Evolutionary conservation across 2,329 filamentous ascomycete species (phyloP), one percentile per base, ranked within the genome.

Genomic region (Fonsecaea pedrosoi): DNA sequence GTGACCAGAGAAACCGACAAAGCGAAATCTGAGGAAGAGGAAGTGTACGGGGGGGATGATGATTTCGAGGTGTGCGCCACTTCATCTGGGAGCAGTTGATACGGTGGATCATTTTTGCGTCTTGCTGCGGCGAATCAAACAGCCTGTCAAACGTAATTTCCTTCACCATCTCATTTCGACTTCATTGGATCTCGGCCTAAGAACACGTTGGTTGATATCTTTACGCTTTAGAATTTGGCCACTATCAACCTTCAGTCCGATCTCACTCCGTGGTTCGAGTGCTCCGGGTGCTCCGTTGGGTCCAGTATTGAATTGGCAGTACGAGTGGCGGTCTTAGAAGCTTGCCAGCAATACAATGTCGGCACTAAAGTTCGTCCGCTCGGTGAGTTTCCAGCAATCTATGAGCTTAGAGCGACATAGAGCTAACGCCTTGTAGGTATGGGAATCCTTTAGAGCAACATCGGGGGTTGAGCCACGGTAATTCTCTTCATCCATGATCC

Each of bases 391-490:
- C 25, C 10, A 21, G 9, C 15, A 55, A 15, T 18, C 9, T 25
- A 25, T 13, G 50, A 53, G 2, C 60, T 55, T 54, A 30, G 0
- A 12, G 66, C 63, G 48, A 68, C 64, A 48, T 65, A 37, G 32
- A 68, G 45, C 72, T 78, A 40, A 79, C 61, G 15, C 61, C 57
- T 45, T 66, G 12, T 66, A 95, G 92, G 92, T 96, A 55, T 86
- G 92, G 83, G 90, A 91, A 77, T 94, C 92, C 1, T 97, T 97
- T 78, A 87, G 91, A 81, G 86, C 87, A 71, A 91, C 92, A 70
- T 97, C 93, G 4, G 94, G 94, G 6, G 81, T 98, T 21, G 94
- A 97, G 78, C 92, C 92, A 77, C 91, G 91, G 94, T 96, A 82
- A 73, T 55, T 3, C 9, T 4, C 25, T 6, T 34, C 45, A 50